Percentiles rank a stretch among this genome's conserved stretches.
Conservation (phyloP, 139 green algal species). For the Klebsormidium nitens region DNA sequence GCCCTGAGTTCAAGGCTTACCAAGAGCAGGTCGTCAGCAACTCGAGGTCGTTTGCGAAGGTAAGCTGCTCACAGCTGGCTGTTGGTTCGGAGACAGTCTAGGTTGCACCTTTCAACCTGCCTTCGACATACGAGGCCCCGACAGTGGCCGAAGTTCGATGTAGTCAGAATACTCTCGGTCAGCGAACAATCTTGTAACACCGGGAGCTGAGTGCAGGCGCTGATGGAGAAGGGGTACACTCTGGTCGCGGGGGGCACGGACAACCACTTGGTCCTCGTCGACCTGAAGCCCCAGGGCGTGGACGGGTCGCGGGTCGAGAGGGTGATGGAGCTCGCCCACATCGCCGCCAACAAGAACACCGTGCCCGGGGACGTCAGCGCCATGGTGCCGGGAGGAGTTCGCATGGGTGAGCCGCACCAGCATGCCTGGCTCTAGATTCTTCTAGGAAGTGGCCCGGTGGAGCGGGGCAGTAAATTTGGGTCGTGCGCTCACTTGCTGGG, state of each 20-base stretch:
- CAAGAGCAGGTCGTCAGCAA: constrained; percentile 84
- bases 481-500: no score
- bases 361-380: constrained; percentile 72
- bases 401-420: no score
- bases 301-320: constrained; percentile 82
- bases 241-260: constrained; percentile 80
- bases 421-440: no score
- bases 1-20: constrained; percentile 90
- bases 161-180: no score
- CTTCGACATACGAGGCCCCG: no score
- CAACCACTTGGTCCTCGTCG: constrained; percentile 93
- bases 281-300: constrained; percentile 77
- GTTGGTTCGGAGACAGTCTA: no score
- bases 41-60: constrained; percentile 56
- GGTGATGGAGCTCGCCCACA: constrained; percentile 95
- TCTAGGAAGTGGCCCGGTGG: no score
- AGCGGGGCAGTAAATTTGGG: no score
- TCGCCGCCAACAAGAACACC: constrained; percentile 99
- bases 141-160: no score
- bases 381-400: constrained; percentile 76
- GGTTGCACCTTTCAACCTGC: no score
- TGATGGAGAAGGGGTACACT: constrained; percentile 63
- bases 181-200: no score
- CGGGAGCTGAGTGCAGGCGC: constrained; percentile 31
- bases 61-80: no score